Base-by-base conservation (phyloP, 768 basidiomycete species). In the Chalciporus chontae region DNA sequence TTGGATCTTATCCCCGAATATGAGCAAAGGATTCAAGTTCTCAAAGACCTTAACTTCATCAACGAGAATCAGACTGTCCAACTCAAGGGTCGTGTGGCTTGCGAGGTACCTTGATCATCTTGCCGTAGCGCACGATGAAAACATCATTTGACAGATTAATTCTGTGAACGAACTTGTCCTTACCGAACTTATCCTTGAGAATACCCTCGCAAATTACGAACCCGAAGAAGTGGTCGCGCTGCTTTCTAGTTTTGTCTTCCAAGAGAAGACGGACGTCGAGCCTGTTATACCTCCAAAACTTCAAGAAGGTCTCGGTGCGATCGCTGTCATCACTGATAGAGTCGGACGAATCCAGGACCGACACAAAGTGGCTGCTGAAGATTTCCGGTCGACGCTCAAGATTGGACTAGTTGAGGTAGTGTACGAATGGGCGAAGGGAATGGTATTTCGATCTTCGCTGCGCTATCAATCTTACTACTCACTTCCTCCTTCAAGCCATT, bases 391-490 rank as follows among this genome's bases (percentile, higher is more conserved):
- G 41, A 81, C 74, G 50, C 80, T 94, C 58, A 97, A 96, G 67
- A 87, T 88, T 53, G 96, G 96, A 7, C 73, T 99, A 19, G 82
- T 91, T 8, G 95, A 99, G 64, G 96, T 95, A 2, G 96, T 97
- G 7, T 97, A 98, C 63, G 96, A 98, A 68, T 99, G 96, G 96
- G 94, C 96, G 0, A 92, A 88, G 67, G 96, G 96, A 47, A 97
- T 95, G 94, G 95, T 95, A 59, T 58, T 83, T 54, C 39, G n/a
- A 15, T 13, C 24, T 51, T 11, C 10, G 19, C 4, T 47, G 5
- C 15, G 5, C 11, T 10, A 24, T 1, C 8, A 38, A 43, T 42
- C 29, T 13, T 27, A n/a, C 9, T 15, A 32, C 34, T 50, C n/a
- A 48, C 29, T 24, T 38, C 11, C 10, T 19, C 38, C 39, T 45